Conservation (phyloP, 768 basidiomycete species). For the Cantharellus anzutake region DNA sequence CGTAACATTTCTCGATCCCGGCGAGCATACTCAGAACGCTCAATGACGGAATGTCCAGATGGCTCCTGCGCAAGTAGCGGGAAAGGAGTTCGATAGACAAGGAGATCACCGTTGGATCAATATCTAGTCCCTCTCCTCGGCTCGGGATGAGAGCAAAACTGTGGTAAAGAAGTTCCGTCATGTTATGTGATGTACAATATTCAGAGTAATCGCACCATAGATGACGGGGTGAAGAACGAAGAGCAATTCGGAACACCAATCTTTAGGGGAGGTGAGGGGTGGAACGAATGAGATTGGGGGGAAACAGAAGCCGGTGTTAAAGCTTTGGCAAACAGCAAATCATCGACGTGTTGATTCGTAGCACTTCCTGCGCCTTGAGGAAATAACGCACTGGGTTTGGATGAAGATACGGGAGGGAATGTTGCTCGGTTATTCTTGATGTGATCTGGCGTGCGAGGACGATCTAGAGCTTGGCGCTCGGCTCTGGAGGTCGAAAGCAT, state of each 20-base stretch:
- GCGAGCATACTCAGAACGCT: conserved; percentile 61
- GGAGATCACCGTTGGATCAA: conserved; percentile 35
- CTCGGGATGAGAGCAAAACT: conserved; percentile 10
- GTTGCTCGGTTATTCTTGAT: conserved; percentile 58
- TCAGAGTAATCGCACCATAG: conserved; percentile 35
- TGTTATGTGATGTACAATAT: not conserved
- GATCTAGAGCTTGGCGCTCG: not conserved
- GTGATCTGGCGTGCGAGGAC: conserved; percentile 45
- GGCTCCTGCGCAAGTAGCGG: conserved; percentile 49
- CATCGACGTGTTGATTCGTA: conserved; percentile 36
- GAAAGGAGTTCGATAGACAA: conserved; percentile 44
- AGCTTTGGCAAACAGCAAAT: conserved; percentile 68
- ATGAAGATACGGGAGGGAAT: conserved; percentile 35
- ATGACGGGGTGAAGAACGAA: conserved; percentile 55
- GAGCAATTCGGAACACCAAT: conserved; percentile 58
- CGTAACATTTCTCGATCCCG: conserved; percentile 67
- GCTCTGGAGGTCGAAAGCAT: conserved; percentile 21
- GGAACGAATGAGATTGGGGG: conserved; percentile 48
- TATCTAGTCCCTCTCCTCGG: conserved; percentile 17
- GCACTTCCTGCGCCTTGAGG: conserved; percentile 14
- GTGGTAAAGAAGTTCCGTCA: conserved; percentile 19
- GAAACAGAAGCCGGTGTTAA: conserved; percentile 54
- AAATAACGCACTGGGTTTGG: conserved; percentile 18
- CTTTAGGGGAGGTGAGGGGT: conserved; percentile 38
- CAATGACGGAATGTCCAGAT: conserved; percentile 34